These are phyloP conservation scores for Suhomyces ambrosiae DNA, from an alignment of 1,139 yeast species.

Conservation along the genomic window DNA sequence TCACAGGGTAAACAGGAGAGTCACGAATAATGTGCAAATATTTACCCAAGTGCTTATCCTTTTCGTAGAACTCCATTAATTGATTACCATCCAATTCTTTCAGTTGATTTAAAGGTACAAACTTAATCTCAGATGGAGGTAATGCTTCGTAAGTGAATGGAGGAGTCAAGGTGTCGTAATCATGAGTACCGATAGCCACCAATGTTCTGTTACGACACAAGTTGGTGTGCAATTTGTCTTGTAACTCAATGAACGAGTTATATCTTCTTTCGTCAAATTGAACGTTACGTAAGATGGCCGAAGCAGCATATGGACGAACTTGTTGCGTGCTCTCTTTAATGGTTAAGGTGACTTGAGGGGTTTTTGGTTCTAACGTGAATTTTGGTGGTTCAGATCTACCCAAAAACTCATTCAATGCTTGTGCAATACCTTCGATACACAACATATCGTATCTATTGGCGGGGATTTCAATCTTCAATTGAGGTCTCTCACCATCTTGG, in stretches of 20 bases:
- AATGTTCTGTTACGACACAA: constrained; percentile 95
- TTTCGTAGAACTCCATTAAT: constrained; percentile 86
- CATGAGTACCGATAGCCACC: constrained; percentile 99
- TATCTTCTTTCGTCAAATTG: constrained; percentile 80
- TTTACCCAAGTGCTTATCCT: constrained; percentile 86
- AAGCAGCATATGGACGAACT: constrained; percentile 92
- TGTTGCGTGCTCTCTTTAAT: constrained; percentile 71
- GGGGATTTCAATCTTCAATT: constrained; percentile 93
- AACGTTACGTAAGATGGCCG: constrained; percentile 85
- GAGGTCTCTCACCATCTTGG: constrained; percentile 84
- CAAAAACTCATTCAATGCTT: constrained; percentile 87
- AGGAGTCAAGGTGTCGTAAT: constrained; percentile 75
- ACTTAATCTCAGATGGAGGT: constrained; percentile 74
- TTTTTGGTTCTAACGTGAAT: constrained; percentile 61
- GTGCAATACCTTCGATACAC: constrained; percentile 97
- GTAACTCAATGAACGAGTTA: constrained; percentile 92
- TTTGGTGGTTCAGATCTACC: constrained; percentile 68
- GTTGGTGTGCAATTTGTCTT: constrained; percentile 94
- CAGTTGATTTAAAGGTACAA: constrained; percentile 84
- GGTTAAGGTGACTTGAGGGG: constrained; percentile 66
- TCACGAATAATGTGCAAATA: constrained; percentile 86
- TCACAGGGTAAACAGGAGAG: constrained; percentile 89
- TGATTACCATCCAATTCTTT: constrained; percentile 74
- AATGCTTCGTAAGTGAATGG: constrained; percentile 91
- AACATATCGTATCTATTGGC: constrained; percentile 98